A percentile compares a stretch with the other conserved stretches of the same genome.
Evolutionary conservation across 2,329 filamentous ascomycete genomes (phyloP).

Genomic region (Colletotrichum nymphaeae): DNA sequence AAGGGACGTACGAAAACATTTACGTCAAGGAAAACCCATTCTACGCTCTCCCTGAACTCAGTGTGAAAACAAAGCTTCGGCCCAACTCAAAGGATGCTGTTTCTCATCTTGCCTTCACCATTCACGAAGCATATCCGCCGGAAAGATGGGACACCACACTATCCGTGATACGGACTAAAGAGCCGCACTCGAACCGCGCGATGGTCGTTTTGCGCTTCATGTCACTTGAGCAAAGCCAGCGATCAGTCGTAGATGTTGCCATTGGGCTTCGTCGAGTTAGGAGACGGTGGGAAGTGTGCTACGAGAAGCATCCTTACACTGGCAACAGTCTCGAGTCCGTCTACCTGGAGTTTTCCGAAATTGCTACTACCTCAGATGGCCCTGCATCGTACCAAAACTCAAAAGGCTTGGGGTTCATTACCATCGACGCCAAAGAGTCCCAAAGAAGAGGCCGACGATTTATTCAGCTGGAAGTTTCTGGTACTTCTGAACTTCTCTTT

Average conservation of each 20-base stretch:
- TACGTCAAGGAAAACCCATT: conserved; percentile 17
- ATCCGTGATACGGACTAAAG: conserved; percentile 6
- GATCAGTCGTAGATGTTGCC: background rate
- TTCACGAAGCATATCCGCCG: background rate
- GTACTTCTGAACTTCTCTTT: background rate
- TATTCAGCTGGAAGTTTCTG: conserved; percentile 2
- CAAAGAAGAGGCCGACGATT: conserved; percentile 7
- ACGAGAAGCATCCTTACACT: background rate
- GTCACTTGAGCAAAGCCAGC: background rate
- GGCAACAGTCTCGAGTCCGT: background rate
- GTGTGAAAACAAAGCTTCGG: background rate
- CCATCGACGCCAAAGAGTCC: background rate
- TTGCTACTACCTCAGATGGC: background rate
- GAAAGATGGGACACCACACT: conserved; percentile 19
- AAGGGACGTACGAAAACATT: conserved; percentile 2
- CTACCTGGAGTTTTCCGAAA: background rate
- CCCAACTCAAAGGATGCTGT: background rate
- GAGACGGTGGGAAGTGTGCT: conserved; percentile 4
- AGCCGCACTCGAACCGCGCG: conserved; percentile 6
- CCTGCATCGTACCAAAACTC: background rate
- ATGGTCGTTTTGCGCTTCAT: background rate
- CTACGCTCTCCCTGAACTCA: conserved; percentile 13
- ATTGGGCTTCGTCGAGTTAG: background rate
- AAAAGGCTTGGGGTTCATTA: background rate
- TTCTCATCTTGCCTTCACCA: background rate